These are phyloP conservation scores for Calonectria fujianensis DNA, from an alignment of 2,329 filamentous ascomycete species.

Conservation along the genomic window DNA sequence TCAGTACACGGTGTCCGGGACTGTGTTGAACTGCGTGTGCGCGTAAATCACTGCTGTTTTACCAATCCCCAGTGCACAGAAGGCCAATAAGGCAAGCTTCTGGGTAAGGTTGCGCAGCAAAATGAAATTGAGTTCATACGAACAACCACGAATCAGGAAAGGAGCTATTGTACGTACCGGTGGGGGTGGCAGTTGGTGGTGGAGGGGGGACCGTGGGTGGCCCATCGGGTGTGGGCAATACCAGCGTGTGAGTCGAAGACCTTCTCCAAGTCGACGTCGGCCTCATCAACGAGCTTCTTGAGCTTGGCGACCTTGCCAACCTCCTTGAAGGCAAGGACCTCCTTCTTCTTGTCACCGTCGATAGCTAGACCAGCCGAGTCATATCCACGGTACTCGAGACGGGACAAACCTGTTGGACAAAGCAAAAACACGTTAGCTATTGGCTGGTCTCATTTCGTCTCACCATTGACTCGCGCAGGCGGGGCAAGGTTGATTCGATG, in stretches of 20 bases:
- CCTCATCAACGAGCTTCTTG: slow-evolving; percentile 91
- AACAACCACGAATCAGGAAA: slow-evolving; percentile 1
- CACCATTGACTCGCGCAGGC: slow-evolving; percentile 53
- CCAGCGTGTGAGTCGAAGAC: slow-evolving; percentile 98
- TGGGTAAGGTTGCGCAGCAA: background rate
- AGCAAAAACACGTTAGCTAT: slow-evolving; percentile 45
- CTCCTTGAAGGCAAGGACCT: slow-evolving; percentile 98
- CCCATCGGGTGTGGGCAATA: slow-evolving; percentile 99
- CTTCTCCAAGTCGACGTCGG: slow-evolving; percentile 90
- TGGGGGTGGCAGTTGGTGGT: slow-evolving; percentile 98
- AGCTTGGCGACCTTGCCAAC: slow-evolving; percentile 99
- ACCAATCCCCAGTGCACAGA: background rate
- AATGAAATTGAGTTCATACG: slow-evolving; percentile 22
- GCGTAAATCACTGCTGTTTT: background rate
- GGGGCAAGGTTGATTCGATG: slow-evolving; percentile 51
- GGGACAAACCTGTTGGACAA: slow-evolving; percentile 82
- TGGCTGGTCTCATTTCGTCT: slow-evolving; percentile 52
- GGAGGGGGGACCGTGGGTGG: slow-evolving; percentile 96
- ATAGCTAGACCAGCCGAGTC: slow-evolving; percentile 97
- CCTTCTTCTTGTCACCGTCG: slow-evolving; percentile 99
- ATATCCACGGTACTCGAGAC: slow-evolving; percentile 98
- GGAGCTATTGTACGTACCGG: slow-evolving; percentile 76
- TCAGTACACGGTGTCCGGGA: slow-evolving; percentile 44
- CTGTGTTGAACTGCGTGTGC: background rate
- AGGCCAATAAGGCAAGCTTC: background rate